Evolutionary conservation across 345 rosid species (phyloP).

Genomic region (Kandelia obovata): DNA sequence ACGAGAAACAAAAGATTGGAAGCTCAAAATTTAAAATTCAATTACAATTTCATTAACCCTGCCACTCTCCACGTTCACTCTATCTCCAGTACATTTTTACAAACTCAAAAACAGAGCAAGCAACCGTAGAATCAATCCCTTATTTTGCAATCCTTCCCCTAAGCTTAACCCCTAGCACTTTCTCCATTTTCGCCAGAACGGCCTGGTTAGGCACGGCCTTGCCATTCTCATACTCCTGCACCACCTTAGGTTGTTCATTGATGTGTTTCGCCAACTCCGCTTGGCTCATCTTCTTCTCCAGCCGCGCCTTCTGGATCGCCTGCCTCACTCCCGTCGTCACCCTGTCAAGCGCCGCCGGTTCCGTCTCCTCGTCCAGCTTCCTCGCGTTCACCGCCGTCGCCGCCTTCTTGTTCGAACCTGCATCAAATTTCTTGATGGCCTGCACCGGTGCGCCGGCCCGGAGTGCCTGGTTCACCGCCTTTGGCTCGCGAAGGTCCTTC

Average conservation of each 20-base stretch:
- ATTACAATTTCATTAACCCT: too few species aligned
- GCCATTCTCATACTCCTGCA: constrained; percentile 85
- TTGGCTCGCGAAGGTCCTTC: constrained; percentile 58
- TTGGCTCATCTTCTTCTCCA: constrained; percentile 81
- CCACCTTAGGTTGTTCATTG: constrained; percentile 70
- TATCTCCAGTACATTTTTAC: too few species aligned
- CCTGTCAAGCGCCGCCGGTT: constrained; percentile 54
- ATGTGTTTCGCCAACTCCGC: constrained; percentile 72
- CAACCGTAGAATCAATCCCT: not conserved
- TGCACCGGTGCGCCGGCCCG: constrained; percentile 55
- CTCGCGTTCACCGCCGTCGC: constrained; percentile 41
- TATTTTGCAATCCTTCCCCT: constrained; percentile 47
- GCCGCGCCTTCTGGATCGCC: constrained; percentile 60
- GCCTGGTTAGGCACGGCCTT: constrained; percentile 77
- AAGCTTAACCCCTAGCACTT: constrained; percentile 65
- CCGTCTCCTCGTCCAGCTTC: constrained; percentile 65
- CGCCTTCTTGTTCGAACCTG: constrained; percentile 62
- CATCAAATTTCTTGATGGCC: constrained; percentile 60
- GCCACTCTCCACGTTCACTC: too few species aligned
- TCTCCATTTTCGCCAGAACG: constrained; percentile 79
- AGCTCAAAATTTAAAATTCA: too few species aligned
- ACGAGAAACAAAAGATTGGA: too few species aligned
- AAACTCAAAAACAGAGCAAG: too few species aligned
- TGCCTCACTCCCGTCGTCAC: constrained; percentile 63
- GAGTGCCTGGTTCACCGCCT: constrained; percentile 70